Evolutionary conservation across 345 rosid species (phyloP).

Genomic region (Noccaea caerulescens): DNA sequence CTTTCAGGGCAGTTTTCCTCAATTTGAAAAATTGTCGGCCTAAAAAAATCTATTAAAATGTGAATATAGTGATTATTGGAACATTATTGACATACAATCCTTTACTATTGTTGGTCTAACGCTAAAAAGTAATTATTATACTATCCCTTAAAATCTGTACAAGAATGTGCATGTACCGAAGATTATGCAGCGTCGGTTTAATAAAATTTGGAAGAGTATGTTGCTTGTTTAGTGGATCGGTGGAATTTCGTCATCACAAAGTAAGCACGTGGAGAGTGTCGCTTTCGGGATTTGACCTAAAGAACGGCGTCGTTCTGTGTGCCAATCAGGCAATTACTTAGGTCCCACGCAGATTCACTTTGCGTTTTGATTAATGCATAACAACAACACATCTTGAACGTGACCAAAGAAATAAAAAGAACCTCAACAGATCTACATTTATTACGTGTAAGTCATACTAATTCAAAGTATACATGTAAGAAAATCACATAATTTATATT

Average conservation of each 20-base stretch:
- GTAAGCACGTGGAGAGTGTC: slow-evolving; percentile 33
- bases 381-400: slow-evolving; percentile 27
- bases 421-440: slow-evolving; percentile 31
- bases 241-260: slow-evolving; percentile 1
- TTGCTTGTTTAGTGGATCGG: slow-evolving; percentile 35
- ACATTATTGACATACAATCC: not conserved
- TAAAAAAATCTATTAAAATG: not conserved
- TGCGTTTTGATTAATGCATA: slow-evolving; percentile 11
- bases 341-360: slow-evolving; percentile 33
- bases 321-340: slow-evolving; percentile 30
- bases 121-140: not conserved
- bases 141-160: not conserved
- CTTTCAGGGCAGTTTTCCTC: not conserved
- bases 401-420: slow-evolving; percentile 16
- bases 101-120: not conserved
- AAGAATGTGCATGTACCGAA: slow-evolving; percentile 37
- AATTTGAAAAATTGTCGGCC: not conserved
- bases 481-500: too few species aligned
- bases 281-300: slow-evolving; percentile 11
- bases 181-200: slow-evolving; percentile 29
- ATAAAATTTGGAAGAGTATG: not conserved
- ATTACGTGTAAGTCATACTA: not conserved
- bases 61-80: not conserved
- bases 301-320: slow-evolving; percentile 22
- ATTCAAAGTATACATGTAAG: too few species aligned